Evolutionary conservation across 2,329 filamentous ascomycete species (phyloP).

Genomic region (Curvularia hawaiiensis): DNA sequence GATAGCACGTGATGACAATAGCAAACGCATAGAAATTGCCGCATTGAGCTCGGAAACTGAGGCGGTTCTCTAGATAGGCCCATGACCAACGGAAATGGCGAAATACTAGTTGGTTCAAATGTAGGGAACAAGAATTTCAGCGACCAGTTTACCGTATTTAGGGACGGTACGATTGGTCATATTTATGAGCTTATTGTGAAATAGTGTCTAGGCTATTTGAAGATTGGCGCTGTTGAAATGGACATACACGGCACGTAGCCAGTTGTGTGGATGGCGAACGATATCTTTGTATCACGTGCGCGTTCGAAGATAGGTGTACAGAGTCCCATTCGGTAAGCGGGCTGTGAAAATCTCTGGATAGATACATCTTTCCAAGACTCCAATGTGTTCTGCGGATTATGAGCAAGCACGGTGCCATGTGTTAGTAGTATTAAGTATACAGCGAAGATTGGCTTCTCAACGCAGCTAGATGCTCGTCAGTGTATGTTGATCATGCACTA

Average conservation of each 20-base stretch:
- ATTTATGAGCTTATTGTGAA: neutral
- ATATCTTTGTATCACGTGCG: neutral
- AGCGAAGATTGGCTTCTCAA: neutral
- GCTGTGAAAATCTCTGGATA: neutral
- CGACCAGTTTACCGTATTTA: neutral
- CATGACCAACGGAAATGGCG: too few species aligned
- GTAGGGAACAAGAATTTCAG: neutral
- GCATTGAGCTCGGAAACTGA: too few species aligned
- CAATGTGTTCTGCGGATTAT: neutral
- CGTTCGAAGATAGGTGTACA: neutral
- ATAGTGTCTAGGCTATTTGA: neutral
- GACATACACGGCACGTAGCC: neutral
- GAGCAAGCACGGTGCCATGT: neutral
- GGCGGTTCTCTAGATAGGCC: too few species aligned
- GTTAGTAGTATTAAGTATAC: neutral
- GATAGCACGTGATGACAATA: too few species aligned
- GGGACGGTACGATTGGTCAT: neutral
- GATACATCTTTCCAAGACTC: neutral
- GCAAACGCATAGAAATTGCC: too few species aligned
- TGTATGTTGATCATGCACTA: neutral
- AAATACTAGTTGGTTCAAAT: neutral
- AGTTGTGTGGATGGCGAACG: neutral
- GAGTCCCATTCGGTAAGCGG: fast-evolving
- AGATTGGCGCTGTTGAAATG: neutral
- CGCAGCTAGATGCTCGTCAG: neutral